These are phyloP conservation scores for Lupinus albus DNA, from an alignment of 306 rosid genomes.

Conservation along the genomic window DNA sequence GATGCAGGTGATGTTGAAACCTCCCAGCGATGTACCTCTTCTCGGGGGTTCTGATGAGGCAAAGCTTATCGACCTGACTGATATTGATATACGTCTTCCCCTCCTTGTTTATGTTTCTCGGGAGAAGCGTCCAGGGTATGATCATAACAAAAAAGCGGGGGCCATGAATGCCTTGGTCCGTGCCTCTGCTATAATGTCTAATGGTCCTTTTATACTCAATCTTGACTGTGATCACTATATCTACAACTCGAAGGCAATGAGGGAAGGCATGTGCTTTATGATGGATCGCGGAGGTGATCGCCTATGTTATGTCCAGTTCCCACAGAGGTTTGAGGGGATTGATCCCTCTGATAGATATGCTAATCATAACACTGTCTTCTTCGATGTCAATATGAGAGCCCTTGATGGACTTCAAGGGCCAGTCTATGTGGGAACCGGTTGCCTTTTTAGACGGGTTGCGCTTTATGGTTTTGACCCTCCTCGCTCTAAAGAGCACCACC, in stretches of 20 bases:
- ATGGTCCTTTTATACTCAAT: slow-evolving; percentile 88
- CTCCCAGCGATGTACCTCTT: slow-evolving; percentile 89
- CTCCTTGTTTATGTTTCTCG: slow-evolving; percentile 89
- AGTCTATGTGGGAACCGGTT: slow-evolving; percentile 95
- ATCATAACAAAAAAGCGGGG: slow-evolving; percentile 92
- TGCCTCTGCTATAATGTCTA: slow-evolving; percentile 88
- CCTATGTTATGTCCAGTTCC: slow-evolving; percentile 86
- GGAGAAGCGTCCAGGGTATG: slow-evolving; percentile 89
- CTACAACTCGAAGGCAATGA: slow-evolving; percentile 87
- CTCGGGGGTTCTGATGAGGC: slow-evolving; percentile 66
- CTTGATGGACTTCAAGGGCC: slow-evolving; percentile 96
- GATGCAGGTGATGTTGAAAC: slow-evolving; percentile 90
- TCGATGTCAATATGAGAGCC: slow-evolving; percentile 93
- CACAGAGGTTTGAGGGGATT: slow-evolving; percentile 94
- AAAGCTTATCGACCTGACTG: slow-evolving; percentile 67
- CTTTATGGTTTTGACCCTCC: slow-evolving; percentile 94
- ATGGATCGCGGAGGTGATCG: slow-evolving; percentile 95
- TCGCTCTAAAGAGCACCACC: slow-evolving; percentile 70
- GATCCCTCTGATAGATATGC: slow-evolving; percentile 96
- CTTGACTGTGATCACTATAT: slow-evolving; percentile 91
- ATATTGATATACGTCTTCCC: slow-evolving; percentile 83
- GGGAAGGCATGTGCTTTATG: slow-evolving; percentile 94
- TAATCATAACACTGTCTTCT: slow-evolving; percentile 89
- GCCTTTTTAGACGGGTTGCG: slow-evolving; percentile 83
- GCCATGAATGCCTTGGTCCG: slow-evolving; percentile 95